Evolutionary conservation across 2,329 filamentous ascomycete genomes (phyloP).

Genomic region (Sporothrix globosa): DNA sequence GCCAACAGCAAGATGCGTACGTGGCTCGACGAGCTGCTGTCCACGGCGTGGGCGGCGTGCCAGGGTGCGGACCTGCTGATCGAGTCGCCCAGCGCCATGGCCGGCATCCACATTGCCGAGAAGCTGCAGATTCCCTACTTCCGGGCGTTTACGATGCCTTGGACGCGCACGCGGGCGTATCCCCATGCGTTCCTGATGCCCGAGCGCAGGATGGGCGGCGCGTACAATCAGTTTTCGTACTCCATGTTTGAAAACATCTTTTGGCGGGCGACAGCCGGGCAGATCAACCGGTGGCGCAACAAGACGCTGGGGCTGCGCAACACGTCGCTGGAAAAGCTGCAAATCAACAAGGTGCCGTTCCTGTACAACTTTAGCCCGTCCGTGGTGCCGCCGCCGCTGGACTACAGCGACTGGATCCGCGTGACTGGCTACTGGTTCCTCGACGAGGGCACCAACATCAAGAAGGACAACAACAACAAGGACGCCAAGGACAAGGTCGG

Average conservation of each 20-base stretch:
- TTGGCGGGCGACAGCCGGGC: constrained; percentile 89
- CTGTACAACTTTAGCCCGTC: constrained; percentile 95
- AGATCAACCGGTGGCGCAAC: constrained; percentile 92
- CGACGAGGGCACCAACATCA: constrained; percentile 59
- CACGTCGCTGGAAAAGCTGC: constrained; percentile 86
- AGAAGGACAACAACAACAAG: neutral
- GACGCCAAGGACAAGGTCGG: neutral
- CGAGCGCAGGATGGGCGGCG: constrained; percentile 90
- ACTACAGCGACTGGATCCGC: constrained; percentile 97
- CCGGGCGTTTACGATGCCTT: constrained; percentile 97
- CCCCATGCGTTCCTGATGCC: constrained; percentile 95
- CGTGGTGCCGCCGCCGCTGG: constrained; percentile 90
- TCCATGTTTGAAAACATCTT: constrained; percentile 96
- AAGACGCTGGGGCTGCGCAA: constrained; percentile 75
- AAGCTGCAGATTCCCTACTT: constrained; percentile 93
- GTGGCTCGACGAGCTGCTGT: constrained; percentile 91
- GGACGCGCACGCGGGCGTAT: constrained; percentile 93
- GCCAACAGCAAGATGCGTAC: constrained; percentile 84
- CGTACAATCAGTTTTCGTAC: constrained; percentile 94
- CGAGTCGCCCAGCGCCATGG: constrained; percentile 95
- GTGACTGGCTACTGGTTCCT: constrained; percentile 99
- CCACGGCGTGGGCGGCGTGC: constrained; percentile 80
- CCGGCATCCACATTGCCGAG: constrained; percentile 95
- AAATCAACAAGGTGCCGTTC: constrained; percentile 97
- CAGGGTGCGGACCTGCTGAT: constrained; percentile 88